Evolutionary conservation across 768 basidiomycete genomes (phyloP).

Genomic region (Hygrophorus russula): DNA sequence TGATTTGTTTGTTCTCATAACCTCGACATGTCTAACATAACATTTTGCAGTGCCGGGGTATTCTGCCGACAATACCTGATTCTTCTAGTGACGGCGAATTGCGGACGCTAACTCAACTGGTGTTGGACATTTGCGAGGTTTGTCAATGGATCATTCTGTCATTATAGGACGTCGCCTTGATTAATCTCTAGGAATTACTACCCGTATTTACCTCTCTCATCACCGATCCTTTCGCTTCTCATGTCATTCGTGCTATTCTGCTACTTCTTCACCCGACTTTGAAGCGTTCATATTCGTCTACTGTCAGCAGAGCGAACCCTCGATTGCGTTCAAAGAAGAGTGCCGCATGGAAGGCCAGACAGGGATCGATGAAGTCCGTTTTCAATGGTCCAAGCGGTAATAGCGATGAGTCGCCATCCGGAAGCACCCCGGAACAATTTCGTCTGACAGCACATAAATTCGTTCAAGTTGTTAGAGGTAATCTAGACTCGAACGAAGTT

Average conservation of each 20-base stretch:
- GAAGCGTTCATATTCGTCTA: slow-evolving; percentile 19
- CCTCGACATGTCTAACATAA: background rate
- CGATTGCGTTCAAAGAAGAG: slow-evolving; percentile 78
- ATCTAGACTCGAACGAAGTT: slow-evolving; percentile 59
- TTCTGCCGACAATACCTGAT: slow-evolving; percentile 37
- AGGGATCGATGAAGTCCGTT: slow-evolving; percentile 74
- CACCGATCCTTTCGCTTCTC: slow-evolving; percentile 84
- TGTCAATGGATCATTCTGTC: slow-evolving; percentile 11
- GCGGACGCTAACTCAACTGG: slow-evolving; percentile 48
- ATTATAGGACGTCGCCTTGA: background rate
- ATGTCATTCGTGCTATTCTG: slow-evolving; percentile 75
- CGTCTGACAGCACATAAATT: slow-evolving; percentile 29
- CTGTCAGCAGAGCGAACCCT: slow-evolving; percentile 21
- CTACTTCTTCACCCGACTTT: slow-evolving; percentile 59
- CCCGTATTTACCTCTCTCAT: slow-evolving; percentile 53
- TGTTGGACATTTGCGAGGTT: slow-evolving; percentile 58
- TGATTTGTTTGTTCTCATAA: background rate
- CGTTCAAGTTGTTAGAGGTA: slow-evolving; percentile 38
- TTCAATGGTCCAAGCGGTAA: slow-evolving; percentile 34
- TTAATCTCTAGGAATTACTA: slow-evolving; percentile 49
- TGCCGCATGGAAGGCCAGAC: slow-evolving; percentile 68
- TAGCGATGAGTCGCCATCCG: slow-evolving; percentile 16
- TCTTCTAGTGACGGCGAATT: slow-evolving; percentile 53
- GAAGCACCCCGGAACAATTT: slow-evolving; percentile 37
- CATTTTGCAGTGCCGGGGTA: slow-evolving; percentile 35